These are phyloP conservation scores for Heliosperma pusillum DNA, from an alignment of 148 eudicot genomes.

Conservation along the genomic window DNA sequence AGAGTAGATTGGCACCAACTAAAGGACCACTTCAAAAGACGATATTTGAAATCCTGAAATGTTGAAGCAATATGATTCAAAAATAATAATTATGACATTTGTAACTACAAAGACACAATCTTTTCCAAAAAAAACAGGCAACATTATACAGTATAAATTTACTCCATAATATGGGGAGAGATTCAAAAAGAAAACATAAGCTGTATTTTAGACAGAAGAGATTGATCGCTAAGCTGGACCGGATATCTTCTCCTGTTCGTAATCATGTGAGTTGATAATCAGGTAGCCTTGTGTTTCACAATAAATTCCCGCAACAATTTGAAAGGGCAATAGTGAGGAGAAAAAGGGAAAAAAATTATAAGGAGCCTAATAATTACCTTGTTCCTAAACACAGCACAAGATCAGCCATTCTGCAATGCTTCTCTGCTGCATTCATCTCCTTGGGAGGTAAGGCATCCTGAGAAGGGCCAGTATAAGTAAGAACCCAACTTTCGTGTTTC, in stretches of 20 bases:
- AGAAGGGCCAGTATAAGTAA: slow-evolving; percentile 8
- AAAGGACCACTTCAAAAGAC: too few species aligned
- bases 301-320: background rate
- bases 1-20: too few species aligned
- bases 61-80: too few species aligned
- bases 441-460: slow-evolving; percentile 92
- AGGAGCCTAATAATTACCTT: slow-evolving; percentile 46
- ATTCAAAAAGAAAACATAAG: background rate
- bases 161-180: background rate
- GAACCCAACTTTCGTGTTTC: background rate
- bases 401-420: slow-evolving; percentile 89
- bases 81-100: background rate
- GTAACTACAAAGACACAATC: background rate
- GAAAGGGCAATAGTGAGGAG: background rate
- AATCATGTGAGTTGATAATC: background rate
- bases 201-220: background rate
- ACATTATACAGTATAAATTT: background rate
- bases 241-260: background rate
- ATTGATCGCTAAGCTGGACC: background rate
- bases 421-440: slow-evolving; percentile 89
- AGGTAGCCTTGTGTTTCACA: background rate
- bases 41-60: too few species aligned
- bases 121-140: background rate
- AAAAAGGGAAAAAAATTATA: background rate
- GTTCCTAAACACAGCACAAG: slow-evolving; percentile 91